Conservation (phyloP, 257 asterid species). For the Solanum peruvianum region DNA sequence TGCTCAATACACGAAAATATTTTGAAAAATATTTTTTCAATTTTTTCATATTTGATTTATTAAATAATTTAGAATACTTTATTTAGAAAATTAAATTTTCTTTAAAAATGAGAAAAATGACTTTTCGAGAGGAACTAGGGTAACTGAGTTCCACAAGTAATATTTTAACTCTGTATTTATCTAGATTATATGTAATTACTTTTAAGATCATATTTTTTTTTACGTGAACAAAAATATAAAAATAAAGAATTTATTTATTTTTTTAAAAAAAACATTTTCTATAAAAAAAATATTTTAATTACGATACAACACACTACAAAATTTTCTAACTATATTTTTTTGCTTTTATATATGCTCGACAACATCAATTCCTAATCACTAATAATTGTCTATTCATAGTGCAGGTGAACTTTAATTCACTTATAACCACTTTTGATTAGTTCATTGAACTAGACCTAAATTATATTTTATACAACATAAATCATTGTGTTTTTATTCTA, state of each 20-base stretch:
- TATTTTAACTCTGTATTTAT: too few relatives aligned
- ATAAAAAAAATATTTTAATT: too few relatives aligned
- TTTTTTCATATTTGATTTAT: background rate
- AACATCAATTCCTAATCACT: background rate
- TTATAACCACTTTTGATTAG: background rate
- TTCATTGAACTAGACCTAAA: background rate
- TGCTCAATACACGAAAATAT: background rate
- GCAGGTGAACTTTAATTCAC: background rate
- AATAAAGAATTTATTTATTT: too few relatives aligned
- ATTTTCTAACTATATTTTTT: background rate
- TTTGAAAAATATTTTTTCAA: too few relatives aligned
- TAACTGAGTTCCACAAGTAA: too few relatives aligned
- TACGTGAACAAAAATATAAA: background rate
- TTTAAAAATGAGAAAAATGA: too few relatives aligned
- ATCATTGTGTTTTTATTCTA: background rate
- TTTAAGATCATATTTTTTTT: too few relatives aligned
- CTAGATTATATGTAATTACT: background rate
- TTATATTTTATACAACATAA: background rate
- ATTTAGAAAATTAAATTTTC: too few relatives aligned
- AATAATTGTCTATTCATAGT: background rate
- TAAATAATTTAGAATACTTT: accelerated
- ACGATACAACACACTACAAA: background rate
- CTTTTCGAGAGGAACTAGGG: accelerated
- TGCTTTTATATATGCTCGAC: background rate
- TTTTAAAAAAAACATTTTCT: accelerated